phyloP scores from a whole-genome alignment of 225 moss, liverwort and hornwort genomes.

The Antitrichia curtipendula region DNA sequence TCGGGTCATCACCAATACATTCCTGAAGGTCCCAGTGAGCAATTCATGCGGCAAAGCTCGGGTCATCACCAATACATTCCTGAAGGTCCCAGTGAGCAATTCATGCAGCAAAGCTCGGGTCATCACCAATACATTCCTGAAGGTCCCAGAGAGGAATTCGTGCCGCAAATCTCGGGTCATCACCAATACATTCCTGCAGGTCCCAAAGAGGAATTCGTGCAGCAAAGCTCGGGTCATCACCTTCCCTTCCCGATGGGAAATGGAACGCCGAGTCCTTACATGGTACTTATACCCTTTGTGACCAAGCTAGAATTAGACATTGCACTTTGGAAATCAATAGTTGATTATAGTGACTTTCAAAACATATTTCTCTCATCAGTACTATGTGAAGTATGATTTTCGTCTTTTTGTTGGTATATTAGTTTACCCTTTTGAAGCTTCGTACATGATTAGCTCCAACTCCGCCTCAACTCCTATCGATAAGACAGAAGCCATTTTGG shows the following conservation, averaged over 20 bases:
- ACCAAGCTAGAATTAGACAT: neutral
- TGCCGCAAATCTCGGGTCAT: too few relatives aligned
- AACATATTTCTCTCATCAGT: neutral
- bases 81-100: too few relatives aligned
- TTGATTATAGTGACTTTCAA: neutral
- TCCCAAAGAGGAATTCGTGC: slow-evolving; percentile 28
- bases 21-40: too few relatives aligned
- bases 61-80: too few relatives aligned
- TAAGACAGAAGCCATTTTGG: too few relatives aligned
- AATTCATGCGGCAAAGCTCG: too few relatives aligned
- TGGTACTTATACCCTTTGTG: slow-evolving; percentile 25
- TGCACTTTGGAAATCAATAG: neutral
- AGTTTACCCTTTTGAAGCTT: neutral
- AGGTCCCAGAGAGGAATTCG: too few relatives aligned
- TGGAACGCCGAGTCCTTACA: slow-evolving; percentile 65
- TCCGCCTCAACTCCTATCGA: neutral
- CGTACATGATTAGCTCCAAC: neutral
- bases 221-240: slow-evolving; percentile 23
- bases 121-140: too few relatives aligned
- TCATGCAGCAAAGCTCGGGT: too few relatives aligned
- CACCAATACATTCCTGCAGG: slow-evolving; percentile 55
- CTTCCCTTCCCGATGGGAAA: slow-evolving; percentile 37
- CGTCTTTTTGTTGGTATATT: neutral
- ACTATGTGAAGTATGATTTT: neutral
- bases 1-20: too few relatives aligned